Evolutionary conservation across 2,329 filamentous ascomycete species (phyloP).

Genomic region (Neospermospora avenae): DNA sequence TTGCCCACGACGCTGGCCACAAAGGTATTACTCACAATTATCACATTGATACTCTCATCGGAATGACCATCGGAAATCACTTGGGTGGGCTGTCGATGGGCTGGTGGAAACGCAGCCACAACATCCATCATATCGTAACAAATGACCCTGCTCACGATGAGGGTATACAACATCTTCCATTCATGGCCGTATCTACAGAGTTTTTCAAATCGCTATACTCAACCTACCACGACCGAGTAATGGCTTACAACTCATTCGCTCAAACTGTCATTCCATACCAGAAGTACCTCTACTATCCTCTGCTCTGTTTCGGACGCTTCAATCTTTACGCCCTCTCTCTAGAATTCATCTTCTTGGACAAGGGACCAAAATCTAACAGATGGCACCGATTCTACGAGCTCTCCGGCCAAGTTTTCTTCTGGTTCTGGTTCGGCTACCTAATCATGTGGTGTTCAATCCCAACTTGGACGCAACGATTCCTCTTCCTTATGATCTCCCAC

Average conservation of each 20-base stretch:
- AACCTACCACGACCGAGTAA: constrained; percentile 60
- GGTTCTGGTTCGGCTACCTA: constrained; percentile 66
- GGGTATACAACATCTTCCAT: constrained; percentile 63
- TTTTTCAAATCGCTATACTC: constrained; percentile 64
- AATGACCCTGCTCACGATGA: constrained; percentile 59
- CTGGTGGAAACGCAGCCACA: constrained; percentile 69
- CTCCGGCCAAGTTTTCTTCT: constrained; percentile 60
- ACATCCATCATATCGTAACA: constrained; percentile 64
- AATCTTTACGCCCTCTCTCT: constrained; percentile 68
- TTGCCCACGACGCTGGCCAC: constrained; percentile 63
- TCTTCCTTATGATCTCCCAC: constrained; percentile 62
- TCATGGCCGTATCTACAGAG: constrained; percentile 63
- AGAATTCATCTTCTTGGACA: constrained; percentile 57
- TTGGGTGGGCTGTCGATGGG: constrained; percentile 64
- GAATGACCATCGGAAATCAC: constrained; percentile 61
- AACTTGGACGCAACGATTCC: constrained; percentile 52
- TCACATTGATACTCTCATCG: constrained; percentile 55
- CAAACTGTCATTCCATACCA: constrained; percentile 59
- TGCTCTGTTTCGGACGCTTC: constrained; percentile 67
- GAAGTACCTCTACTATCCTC: constrained; percentile 65
- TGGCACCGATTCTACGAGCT: constrained; percentile 67
- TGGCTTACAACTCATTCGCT: constrained; percentile 60
- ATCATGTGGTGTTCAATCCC: constrained; percentile 59
- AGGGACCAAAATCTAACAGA: constrained; percentile 58
- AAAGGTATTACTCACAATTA: constrained; percentile 60